Evolutionary conservation across 495 filamentous ascomycete genomes (phyloP), one percentile per base, ranked within the genome.

Genomic region (Daldinia loculata): DNA sequence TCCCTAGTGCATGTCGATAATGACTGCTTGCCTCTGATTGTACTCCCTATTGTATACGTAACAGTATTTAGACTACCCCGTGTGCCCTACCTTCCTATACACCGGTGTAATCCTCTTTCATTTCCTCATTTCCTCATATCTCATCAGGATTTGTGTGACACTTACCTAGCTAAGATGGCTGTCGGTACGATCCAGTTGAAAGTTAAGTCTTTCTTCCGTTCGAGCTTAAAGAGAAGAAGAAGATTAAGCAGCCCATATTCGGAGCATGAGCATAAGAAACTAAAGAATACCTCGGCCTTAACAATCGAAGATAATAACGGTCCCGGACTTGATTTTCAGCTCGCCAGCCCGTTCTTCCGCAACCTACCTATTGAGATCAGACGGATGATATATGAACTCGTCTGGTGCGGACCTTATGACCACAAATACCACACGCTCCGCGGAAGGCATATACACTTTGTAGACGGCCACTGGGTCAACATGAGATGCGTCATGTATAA

Each of bases 401-500:
- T 73, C 17, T 77, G 75, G 75, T 9, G 26, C 9, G 71, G 66
- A 1, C 51, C 52, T 17, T 66, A 72, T 38, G 75, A 76, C 39
- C 53, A 76, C 66, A 70, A 69, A 45, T 77, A 77, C 43, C 74
- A 77, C 29, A 43, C 62, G 6, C 22, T 38, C 11, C 57, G 64
- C 27, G 74, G 75, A 9, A 66, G 75, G 8, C 75, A 77, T 61
- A 41, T 77, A 15, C 70, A 77, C 56, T 77, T 77, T 38, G 65
- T 72, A 50, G 27, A 76, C 26, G 75, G 75, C 27, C 75, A 70
- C 45, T 77, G 75, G 75, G 51, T 56, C 2, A 72, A 74, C 30
- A 76, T 74, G 22, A 58, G 74, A 56, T 77, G 75, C n/a, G 75
- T 77, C 17, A 77, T 77, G 75, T 74, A 67, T 32, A 48, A 74